A percentile compares a stretch with the other conserved stretches of the same genome.
phyloP scores from a whole-genome alignment of 2,329 filamentous ascomycete genomes.

The Hortaea werneckii region DNA sequence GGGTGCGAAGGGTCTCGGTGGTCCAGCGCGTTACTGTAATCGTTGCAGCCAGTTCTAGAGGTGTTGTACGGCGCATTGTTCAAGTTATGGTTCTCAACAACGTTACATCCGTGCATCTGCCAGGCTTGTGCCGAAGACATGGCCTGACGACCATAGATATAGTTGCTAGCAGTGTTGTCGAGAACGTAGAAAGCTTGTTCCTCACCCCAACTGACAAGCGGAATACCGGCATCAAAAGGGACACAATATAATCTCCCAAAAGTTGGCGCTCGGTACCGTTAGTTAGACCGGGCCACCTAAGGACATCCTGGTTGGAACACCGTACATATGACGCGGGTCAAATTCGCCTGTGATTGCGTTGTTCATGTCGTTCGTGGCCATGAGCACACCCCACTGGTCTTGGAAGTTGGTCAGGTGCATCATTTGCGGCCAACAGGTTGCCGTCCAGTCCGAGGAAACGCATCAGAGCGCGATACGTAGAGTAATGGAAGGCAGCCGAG shows the following conservation, averaged over 20 bases:
- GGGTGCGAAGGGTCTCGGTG: constrained; percentile 54
- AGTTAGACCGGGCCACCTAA: constrained; percentile 51
- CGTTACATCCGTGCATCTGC: constrained; percentile 56
- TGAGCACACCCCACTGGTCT: constrained; percentile 45
- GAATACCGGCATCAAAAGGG: constrained; percentile 52
- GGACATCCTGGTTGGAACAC: constrained; percentile 57
- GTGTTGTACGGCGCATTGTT: constrained; percentile 48
- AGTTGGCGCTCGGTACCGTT: constrained; percentile 49
- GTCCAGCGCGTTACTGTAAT: constrained; percentile 48
- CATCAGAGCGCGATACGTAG: constrained; percentile 52
- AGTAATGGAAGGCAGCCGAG: constrained; percentile 53
- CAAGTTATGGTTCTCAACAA: constrained; percentile 46
- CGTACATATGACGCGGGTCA: constrained; percentile 56
- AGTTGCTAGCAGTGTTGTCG: constrained; percentile 54
- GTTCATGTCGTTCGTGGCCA: constrained; percentile 49
- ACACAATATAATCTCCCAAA: constrained; percentile 49
- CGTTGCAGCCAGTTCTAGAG: constrained; percentile 45
- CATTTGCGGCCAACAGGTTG: constrained; percentile 44
- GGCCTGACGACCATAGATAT: constrained; percentile 54
- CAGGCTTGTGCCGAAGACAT: constrained; percentile 53
- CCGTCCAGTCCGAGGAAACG: constrained; percentile 52
- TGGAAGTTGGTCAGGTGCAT: constrained; percentile 45
- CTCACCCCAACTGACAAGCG: constrained; percentile 53
- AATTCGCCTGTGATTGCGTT: constrained; percentile 52
- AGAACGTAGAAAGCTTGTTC: constrained; percentile 56